Percentiles rank a stretch among this genome's conserved stretches.
Conservation (phyloP, 2,329 filamentous ascomycete genomes). For the Phoma herbarum region DNA sequence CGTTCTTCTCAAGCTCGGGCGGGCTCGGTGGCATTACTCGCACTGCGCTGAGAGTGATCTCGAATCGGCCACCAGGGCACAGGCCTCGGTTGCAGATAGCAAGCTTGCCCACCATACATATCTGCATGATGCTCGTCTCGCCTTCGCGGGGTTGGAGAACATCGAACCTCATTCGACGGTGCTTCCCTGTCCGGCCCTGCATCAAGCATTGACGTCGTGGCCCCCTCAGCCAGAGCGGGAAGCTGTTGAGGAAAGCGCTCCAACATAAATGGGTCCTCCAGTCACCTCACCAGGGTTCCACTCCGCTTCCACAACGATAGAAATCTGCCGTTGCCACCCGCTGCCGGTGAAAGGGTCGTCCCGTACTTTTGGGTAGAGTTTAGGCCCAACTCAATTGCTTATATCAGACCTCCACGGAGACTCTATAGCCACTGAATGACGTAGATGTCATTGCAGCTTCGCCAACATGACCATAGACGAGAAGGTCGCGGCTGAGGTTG, state of each 20-base stretch:
- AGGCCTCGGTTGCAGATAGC: slow-evolving; percentile 1
- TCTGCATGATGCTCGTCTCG: neutral
- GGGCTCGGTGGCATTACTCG: neutral
- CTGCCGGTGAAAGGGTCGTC: slow-evolving; percentile 11
- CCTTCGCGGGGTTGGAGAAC: neutral
- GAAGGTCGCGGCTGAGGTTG: slow-evolving; percentile 27
- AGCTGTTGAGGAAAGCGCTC: neutral
- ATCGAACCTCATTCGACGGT: neutral
- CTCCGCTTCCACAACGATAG: neutral
- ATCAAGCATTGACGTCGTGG: neutral
- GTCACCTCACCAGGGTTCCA: slow-evolving; percentile 2
- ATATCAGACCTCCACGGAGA: neutral
- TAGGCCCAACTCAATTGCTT: neutral
- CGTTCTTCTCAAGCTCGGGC: neutral
- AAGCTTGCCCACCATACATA: neutral
- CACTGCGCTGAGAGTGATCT: neutral
- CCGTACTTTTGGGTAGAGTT: slow-evolving; percentile 2
- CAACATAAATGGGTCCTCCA: slow-evolving; percentile 2
- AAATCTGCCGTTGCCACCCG: slow-evolving; percentile 9
- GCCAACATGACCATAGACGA: slow-evolving; percentile 23
- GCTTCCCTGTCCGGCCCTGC: neutral
- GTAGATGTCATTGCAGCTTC: neutral
- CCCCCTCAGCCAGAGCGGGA: neutral
- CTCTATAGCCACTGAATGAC: neutral
- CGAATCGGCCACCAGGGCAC: neutral